Base-by-base conservation (phyloP, 805 yeast species). In the Pichia cephalocereana region DNA sequence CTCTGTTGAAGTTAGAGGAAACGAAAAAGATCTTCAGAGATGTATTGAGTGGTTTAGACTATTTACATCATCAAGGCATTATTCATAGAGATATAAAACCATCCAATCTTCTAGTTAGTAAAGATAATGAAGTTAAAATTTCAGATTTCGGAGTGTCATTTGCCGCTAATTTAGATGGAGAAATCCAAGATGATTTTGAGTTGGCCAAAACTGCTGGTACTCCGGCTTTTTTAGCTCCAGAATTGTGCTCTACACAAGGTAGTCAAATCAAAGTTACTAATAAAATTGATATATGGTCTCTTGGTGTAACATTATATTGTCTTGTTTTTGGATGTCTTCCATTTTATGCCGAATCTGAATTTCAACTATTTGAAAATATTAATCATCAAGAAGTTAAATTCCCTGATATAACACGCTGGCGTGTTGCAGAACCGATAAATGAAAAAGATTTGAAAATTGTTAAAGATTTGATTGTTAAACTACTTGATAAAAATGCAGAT, bases 81-180 rank as follows among this genome's bases (percentile, higher is more conserved):
- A 85, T 91, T 17, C 99, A 91, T 67, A 76, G 99, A 54, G 99
- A 91, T 65, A 90, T 91, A 50, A 91, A 91, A 63, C 51, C 99
- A 2, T 96, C 98, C 2, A 91, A 91, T 61, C 65, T 91, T 50
- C 72, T 91, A 48, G 80, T 89, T 3, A 73, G 85, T 30, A 67
- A 75, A 15, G 82, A 85, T 54, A 79, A 82, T 46, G 71, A 75
- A 8, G 96, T 90, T 27, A 93, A 93, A 66, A 93, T 91, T 39
- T 82, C 95, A n/a, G 99, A 91, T 68, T 93, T 91, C 67, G 98
- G 99, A 26, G 95, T 93, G 14, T 87, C 96, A 1, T 85, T 86
- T 65, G 88, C 91, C 1, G 61, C 67, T 2, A 59, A 56, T 36
- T 40, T 61, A 28, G 80, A 77, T 44, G 79, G 76, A 30, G 62